Percentiles rank a stretch among this genome's conserved stretches.
These are phyloP conservation scores for Dendrocalamus latiflorus DNA, from an alignment of 202 grass and related monocot genomes.

Conservation along the genomic window DNA sequence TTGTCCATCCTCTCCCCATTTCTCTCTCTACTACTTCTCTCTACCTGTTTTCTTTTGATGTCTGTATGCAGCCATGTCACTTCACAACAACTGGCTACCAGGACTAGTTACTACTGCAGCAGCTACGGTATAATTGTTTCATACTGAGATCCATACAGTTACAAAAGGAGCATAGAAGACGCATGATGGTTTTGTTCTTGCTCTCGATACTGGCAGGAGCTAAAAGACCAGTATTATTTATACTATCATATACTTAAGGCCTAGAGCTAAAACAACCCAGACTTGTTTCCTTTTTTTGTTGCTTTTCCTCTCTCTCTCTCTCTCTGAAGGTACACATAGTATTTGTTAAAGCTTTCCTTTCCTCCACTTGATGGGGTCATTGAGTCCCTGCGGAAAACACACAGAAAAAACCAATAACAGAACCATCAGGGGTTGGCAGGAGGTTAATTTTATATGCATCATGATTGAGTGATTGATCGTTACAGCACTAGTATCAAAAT, in stretches of 20 bases:
- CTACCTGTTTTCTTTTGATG: conserved; percentile 16
- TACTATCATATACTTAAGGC: conserved; percentile 29
- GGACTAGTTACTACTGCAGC: not conserved
- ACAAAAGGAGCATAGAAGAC: conserved; percentile 9
- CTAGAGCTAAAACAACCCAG: conserved; percentile 41
- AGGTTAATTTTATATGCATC: not conserved
- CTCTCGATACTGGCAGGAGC: not conserved
- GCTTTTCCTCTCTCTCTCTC: not conserved
- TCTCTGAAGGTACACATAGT: conserved; percentile 29
- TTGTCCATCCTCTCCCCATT: conserved; percentile 8
- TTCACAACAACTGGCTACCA: conserved; percentile 27
- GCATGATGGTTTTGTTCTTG: not conserved
- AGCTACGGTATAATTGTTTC: conserved; percentile 8
- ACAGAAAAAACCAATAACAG: conserved; percentile 5
- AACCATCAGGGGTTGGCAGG: not conserved
- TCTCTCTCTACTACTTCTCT: not conserved
- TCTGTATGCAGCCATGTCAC: conserved; percentile 34
- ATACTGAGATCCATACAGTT: not conserved
- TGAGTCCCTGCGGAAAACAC: conserved; percentile 22
- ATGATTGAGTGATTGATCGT: conserved; percentile 11
- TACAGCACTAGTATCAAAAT: not conserved
- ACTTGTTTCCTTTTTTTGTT: conserved; percentile 22
- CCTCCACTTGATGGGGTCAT: conserved; percentile 17
- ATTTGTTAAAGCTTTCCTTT: conserved; percentile 26
- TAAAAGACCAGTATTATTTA: conserved; percentile 25